Evolutionary conservation across 208 protist species (phyloP).

Genomic region (Kentomonas sorsogonicus): DNA sequence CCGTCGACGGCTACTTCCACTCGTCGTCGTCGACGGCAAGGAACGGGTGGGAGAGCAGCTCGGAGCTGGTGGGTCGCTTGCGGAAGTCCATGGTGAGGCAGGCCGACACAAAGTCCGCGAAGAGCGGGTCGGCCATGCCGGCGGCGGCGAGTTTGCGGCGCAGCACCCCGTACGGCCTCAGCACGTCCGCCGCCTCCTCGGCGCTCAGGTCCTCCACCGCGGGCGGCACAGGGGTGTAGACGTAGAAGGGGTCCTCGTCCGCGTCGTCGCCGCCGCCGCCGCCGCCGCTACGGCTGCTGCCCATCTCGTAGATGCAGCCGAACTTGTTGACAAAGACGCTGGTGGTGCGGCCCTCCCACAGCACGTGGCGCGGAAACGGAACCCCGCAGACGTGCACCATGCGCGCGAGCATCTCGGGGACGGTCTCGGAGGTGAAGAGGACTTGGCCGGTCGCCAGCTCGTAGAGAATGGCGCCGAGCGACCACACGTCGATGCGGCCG

Average conservation of each 20-base stretch:
- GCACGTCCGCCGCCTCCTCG: slow-evolving; percentile 13
- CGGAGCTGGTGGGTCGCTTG: slow-evolving; percentile 54
- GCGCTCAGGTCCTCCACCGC: slow-evolving; percentile 16
- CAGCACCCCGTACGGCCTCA: slow-evolving; percentile 60
- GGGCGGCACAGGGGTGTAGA: slow-evolving; percentile 67
- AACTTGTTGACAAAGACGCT: slow-evolving; percentile 88
- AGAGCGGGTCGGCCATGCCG: slow-evolving; percentile 62
- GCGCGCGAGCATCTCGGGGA: slow-evolving; percentile 91
- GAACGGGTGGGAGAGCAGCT: slow-evolving; percentile 86
- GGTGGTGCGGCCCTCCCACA: slow-evolving; percentile 86
- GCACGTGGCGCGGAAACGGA: slow-evolving; percentile 76
- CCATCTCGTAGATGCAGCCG: slow-evolving; percentile 80
- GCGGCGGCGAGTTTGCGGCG: slow-evolving; percentile 63
- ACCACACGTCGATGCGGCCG: slow-evolving; percentile 95
- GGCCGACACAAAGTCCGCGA: slow-evolving; percentile 85
- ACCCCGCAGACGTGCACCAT: slow-evolving; percentile 87
- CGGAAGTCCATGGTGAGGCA: slow-evolving; percentile 86
- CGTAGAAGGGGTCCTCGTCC: slow-evolving; percentile 59
- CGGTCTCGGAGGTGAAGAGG: slow-evolving; percentile 92
- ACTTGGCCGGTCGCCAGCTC: slow-evolving; percentile 93
- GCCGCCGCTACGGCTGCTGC: slow-evolving; percentile 29
- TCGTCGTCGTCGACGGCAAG: slow-evolving; percentile 46
- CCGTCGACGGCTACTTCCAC: slow-evolving; percentile 27
- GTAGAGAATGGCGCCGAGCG: slow-evolving; percentile 91
- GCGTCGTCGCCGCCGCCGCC: slow-evolving; percentile 14